Evolutionary conservation across 192 early-diverging fungal species (phyloP), one percentile per base, ranked within the genome.

Genomic region (Cladochytrium replicatum): DNA sequence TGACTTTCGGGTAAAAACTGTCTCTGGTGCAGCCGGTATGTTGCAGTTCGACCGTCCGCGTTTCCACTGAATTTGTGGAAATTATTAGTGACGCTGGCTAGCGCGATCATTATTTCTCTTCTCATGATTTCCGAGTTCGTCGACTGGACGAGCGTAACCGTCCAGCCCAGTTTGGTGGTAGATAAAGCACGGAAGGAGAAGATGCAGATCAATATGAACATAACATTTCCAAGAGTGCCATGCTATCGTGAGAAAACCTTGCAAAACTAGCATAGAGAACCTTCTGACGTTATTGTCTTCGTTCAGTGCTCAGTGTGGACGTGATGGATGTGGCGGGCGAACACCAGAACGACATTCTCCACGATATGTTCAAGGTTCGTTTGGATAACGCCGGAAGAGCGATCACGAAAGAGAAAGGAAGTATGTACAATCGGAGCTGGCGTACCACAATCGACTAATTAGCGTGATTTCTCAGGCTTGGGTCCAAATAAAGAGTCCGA

Each of bases 301-400:
- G 34, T 29, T 7, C 68, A 83, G 82, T 96, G 13, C 68, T 98
- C 43, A 88, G 82, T 46, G 70, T 97, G 41, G 94, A 96, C 62
- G 86, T 98, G 3, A 91, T 96, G 86, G 95, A 95, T 61, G 82
- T 88, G 15, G 75, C 89, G 19, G 89, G 93, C 22, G 87, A 89
- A 58, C 83, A 89, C 58, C 81, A 91, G 47, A 88, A 84, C 57
- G 70, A 74, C 45, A 67, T 85, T 38, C 68, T 69, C 21, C 84
- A 88, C 65, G 73, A 80, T 31, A 76, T 97, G n/a, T 82, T 77
- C 49, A 93, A 93, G 55, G 72, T 76, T 21, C 78, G 91, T 26
- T 57, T 95, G 23, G 70, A 83, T 57, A 51, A 55, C 15, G 50
- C 60, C 27, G 91, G 93, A 7, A 63, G 66, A n/a, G 63, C 46